phyloP scores from a whole-genome alignment of 768 basidiomycete species.

The Suillus fuscotomentosus region DNA sequence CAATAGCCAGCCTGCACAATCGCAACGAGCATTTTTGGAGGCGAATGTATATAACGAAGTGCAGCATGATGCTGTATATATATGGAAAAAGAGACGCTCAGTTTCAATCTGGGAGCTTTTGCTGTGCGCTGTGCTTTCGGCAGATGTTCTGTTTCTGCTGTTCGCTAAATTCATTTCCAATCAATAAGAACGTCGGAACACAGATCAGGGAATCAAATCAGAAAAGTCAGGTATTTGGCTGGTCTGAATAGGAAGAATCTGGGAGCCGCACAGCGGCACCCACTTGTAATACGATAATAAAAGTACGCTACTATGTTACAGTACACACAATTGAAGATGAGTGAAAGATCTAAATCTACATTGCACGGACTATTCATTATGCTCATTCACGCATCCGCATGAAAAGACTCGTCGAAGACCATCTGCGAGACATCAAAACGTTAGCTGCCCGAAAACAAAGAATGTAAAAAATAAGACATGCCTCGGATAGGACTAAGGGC shows the following conservation, averaged over 20 bases:
- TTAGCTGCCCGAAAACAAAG: neutral
- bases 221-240: too few relatives aligned
- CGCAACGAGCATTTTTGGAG: too few relatives aligned
- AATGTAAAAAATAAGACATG: conserved; percentile 20
- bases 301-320: neutral
- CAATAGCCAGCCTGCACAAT: too few relatives aligned
- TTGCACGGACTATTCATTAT: neutral
- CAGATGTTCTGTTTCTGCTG: neutral
- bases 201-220: neutral
- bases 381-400: conserved; percentile 13
- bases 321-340: neutral
- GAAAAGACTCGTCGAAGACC: conserved; percentile 28
- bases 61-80: too few relatives aligned
- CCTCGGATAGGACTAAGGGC: conserved; percentile 32
- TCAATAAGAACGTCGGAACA: neutral
- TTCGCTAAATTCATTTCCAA: neutral
- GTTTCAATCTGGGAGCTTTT: too few relatives aligned
- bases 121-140: neutral
- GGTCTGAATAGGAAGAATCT: too few relatives aligned
- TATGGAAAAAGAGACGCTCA: too few relatives aligned
- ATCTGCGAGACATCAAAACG: conserved; percentile 14
- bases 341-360: neutral
- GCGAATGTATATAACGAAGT: too few relatives aligned
- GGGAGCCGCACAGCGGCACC: neutral
- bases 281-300: neutral